Conservation (phyloP, 768 basidiomycete species). For the Sarcomyxa edulis region DNA sequence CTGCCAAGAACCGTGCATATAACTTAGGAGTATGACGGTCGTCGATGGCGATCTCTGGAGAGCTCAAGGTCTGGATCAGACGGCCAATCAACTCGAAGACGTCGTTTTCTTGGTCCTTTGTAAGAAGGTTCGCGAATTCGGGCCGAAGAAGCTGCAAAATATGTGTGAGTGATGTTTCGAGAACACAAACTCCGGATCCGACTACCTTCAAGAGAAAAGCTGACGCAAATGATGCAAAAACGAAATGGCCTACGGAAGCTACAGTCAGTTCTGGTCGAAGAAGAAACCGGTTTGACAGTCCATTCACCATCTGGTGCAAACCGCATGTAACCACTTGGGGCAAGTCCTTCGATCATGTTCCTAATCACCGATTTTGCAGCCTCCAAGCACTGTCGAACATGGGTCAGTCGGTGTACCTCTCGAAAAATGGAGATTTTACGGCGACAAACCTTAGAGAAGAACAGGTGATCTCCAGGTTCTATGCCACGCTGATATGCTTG, state of each 20-base stretch:
- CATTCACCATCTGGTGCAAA: constrained; percentile 69
- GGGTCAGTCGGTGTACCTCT: constrained; percentile 5
- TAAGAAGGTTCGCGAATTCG: constrained; percentile 60
- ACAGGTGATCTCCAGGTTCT: constrained; percentile 53
- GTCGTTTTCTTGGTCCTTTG: constrained; percentile 58
- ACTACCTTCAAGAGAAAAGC: constrained; percentile 81
- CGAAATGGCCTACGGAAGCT: constrained; percentile 52
- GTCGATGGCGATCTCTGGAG: constrained; percentile 72
- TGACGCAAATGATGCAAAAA: constrained; percentile 77
- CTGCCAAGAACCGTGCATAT: constrained; percentile 74
- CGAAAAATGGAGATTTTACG: neutral
- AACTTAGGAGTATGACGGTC: constrained; percentile 77
- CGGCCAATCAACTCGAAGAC: constrained; percentile 69
- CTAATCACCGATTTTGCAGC: constrained; percentile 64
- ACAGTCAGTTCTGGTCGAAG: neutral
- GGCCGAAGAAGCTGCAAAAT: constrained; percentile 64
- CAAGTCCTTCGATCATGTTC: constrained; percentile 58
- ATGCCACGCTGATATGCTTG: constrained; percentile 74
- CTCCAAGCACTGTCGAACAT: constrained; percentile 51
- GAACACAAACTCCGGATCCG: constrained; percentile 11
- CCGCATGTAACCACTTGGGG: constrained; percentile 71
- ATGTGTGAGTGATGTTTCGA: no score
- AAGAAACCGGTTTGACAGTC: neutral
- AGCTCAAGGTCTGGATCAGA: constrained; percentile 67
- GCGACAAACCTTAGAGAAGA: constrained; percentile 55